These are phyloP conservation scores for Rubroboletus pulcherrimus DNA, from an alignment of 768 basidiomycete genomes.

Conservation along the genomic window DNA sequence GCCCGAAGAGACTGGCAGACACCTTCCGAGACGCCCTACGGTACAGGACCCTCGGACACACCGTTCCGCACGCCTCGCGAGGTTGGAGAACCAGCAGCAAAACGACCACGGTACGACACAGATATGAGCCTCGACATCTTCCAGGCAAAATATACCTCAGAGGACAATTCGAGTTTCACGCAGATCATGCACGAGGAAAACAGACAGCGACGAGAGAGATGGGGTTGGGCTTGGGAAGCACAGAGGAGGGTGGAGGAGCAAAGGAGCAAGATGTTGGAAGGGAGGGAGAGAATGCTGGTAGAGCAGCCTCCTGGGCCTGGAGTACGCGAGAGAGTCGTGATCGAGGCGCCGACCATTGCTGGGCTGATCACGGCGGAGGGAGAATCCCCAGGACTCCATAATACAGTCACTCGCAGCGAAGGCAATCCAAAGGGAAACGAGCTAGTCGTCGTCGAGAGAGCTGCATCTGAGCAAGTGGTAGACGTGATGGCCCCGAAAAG, in stretches of 20 bases:
- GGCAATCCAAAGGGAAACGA: constrained; percentile 25
- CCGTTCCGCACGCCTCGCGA: constrained; percentile 49
- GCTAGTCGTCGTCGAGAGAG: constrained; percentile 21
- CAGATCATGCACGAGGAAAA: constrained; percentile 92
- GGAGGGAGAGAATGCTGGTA: constrained; percentile 66
- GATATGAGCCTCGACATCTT: constrained; percentile 76
- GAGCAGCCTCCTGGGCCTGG: constrained; percentile 61
- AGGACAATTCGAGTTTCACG: constrained; percentile 97
- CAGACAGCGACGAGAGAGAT: constrained; percentile 68
- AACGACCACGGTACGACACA: constrained; percentile 59
- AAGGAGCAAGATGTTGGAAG: constrained; percentile 61
- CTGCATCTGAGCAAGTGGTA: constrained; percentile 29
- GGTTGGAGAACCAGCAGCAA: constrained; percentile 41
- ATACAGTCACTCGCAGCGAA: constrained; percentile 21
- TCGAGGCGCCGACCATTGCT: constrained; percentile 54
- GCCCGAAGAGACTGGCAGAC: constrained; percentile 36
- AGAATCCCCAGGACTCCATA: constrained; percentile 6
- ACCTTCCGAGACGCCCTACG: constrained; percentile 68
- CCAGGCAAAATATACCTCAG: constrained; percentile 90
- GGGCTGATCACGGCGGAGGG: constrained; percentile 47
- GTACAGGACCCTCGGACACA: constrained; percentile 57
- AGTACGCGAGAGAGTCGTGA: constrained; percentile 62
- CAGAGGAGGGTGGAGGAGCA: constrained; percentile 75
- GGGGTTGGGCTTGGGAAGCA: constrained; percentile 93
- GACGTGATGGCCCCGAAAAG: constrained; percentile 83